These are phyloP conservation scores for Pestalotiopsis sp. DNA, from an alignment of 2,329 filamentous ascomycete species.

Conservation along the genomic window DNA sequence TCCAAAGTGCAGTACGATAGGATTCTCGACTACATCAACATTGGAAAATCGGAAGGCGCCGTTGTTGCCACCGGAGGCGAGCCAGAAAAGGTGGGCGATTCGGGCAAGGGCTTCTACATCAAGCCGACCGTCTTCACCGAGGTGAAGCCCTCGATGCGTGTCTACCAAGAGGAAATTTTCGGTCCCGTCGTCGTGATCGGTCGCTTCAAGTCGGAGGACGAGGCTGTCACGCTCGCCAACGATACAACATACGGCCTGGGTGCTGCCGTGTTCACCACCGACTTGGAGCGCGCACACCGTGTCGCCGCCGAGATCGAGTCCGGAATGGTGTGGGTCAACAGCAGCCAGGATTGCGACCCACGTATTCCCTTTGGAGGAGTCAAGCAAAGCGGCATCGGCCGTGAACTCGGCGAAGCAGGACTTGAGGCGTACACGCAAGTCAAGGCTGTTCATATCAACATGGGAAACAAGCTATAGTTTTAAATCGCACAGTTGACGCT, in stretches of 20 bases:
- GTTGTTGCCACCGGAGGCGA: slow-evolving; percentile 63
- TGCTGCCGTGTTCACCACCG: slow-evolving; percentile 62
- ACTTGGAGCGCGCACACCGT: slow-evolving; percentile 51
- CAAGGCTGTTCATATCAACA: slow-evolving; percentile 47
- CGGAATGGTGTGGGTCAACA: slow-evolving; percentile 59
- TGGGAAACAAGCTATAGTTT: slow-evolving; percentile 29
- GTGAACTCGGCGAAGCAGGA: slow-evolving; percentile 47
- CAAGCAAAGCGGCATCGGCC: slow-evolving; percentile 50
- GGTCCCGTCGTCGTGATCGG: slow-evolving; percentile 46
- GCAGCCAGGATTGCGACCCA: slow-evolving; percentile 44
- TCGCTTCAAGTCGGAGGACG: slow-evolving; percentile 42
- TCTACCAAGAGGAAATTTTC: slow-evolving; percentile 50
- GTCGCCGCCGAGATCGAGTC: slow-evolving; percentile 60
- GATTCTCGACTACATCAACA: slow-evolving; percentile 69
- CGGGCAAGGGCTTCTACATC: slow-evolving; percentile 47
- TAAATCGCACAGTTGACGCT: too few relatives aligned
- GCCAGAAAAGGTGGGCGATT: slow-evolving; percentile 30
- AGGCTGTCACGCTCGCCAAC: slow-evolving; percentile 47
- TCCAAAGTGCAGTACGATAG: slow-evolving; percentile 71
- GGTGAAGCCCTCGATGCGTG: slow-evolving; percentile 41
- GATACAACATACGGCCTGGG: slow-evolving; percentile 63
- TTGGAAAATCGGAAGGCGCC: slow-evolving; percentile 73
- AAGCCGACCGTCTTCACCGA: slow-evolving; percentile 47
- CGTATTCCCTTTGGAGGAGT: slow-evolving; percentile 48
- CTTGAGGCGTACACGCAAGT: slow-evolving; percentile 45